Evolutionary conservation across 257 asterid genomes (phyloP), one percentile per base, ranked within the genome.

Genomic region (Gardenia jasminoides): DNA sequence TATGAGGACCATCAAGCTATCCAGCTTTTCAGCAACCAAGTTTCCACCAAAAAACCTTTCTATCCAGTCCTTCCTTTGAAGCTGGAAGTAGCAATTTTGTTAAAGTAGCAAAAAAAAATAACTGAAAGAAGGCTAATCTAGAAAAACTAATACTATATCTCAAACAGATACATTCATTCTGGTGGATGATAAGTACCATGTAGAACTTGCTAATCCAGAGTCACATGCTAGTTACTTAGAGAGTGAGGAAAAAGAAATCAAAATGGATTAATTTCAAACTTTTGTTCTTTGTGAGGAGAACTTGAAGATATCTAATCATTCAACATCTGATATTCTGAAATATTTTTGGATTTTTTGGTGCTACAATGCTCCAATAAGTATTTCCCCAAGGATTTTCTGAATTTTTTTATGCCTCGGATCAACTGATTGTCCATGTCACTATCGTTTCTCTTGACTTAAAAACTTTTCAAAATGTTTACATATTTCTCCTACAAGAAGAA

Each of bases 1-100:
- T 17, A 89, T 86, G 68, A 96, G 90, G 88, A 90, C 96, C 89
- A 96, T 86, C 84, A 96, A 81, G 78, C 93, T 91, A 81, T 96
- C 99, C 76, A 96, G 84, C 88, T 87, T 90, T 66, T 85, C 86
- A 70, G 99, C 97, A 78, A 69, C 75, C 67, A 74, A 9, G 83
- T 87, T 87, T 73, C 92, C 97, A 59, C 90, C 82, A 66, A 86
- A 85, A 78, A 88, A 84, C 77, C 82, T 88, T 80, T 89, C 88
- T 65, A 90, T 83, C 84, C 89, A 78, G 44, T 80, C 83, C 62
- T 91, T 91, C 87, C 91, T 88, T 30, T 86, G 68, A 76, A 83
- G 87, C 99, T 96, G 97, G 54, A 84, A 85, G 68, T 39, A 82
- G 28, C 77, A 77, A 30, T 76, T 33, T 31, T 52, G 41, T 70